Conservation (phyloP, 208 protist genomes). For the Trypanosoma melophagium region DNA sequence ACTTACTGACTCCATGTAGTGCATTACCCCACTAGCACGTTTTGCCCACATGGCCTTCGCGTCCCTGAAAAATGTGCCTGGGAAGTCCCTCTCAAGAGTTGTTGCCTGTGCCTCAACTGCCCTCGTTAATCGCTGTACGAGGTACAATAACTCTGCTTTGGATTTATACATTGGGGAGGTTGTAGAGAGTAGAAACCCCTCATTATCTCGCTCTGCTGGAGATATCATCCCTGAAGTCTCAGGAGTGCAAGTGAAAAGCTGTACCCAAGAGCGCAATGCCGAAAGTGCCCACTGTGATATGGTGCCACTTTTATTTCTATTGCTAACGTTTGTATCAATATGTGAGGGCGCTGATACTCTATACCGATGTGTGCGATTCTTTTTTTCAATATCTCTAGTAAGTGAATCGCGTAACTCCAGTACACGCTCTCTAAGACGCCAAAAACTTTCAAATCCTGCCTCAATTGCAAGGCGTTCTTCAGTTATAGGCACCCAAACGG, state of each 20-base stretch:
- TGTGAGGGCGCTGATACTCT: background rate
- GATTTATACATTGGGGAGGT: slow-evolving; percentile 56
- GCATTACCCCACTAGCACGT: slow-evolving; percentile 41
- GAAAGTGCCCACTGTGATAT: slow-evolving; percentile 19
- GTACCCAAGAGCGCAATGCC: slow-evolving; percentile 20
- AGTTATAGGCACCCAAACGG: slow-evolving; percentile 30
- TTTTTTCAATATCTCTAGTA: slow-evolving; percentile 58
- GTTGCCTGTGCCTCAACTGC: slow-evolving; percentile 63
- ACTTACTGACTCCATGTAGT: slow-evolving; percentile 60
- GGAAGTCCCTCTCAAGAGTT: slow-evolving; percentile 65
- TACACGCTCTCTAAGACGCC: slow-evolving; percentile 45
- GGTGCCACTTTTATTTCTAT: background rate
- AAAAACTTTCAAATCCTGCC: slow-evolving; percentile 62
- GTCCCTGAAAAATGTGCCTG: slow-evolving; percentile 63
- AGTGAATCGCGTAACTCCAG: slow-evolving; percentile 45
- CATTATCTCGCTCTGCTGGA: slow-evolving; percentile 29
- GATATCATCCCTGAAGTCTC: slow-evolving; percentile 28
- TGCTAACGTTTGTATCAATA: background rate
- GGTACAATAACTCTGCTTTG: slow-evolving; percentile 48
- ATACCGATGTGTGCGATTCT: slow-evolving; percentile 62
- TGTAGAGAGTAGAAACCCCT: slow-evolving; percentile 40
- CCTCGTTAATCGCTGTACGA: slow-evolving; percentile 46
- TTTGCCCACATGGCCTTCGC: slow-evolving; percentile 45
- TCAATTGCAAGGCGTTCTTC: slow-evolving; percentile 40
- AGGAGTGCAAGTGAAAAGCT: slow-evolving; percentile 57